A percentile compares a stretch with the other conserved stretches of the same genome.
Conservation (phyloP, 2,329 filamentous ascomycete genomes). For the Tolypocladium album region DNA sequence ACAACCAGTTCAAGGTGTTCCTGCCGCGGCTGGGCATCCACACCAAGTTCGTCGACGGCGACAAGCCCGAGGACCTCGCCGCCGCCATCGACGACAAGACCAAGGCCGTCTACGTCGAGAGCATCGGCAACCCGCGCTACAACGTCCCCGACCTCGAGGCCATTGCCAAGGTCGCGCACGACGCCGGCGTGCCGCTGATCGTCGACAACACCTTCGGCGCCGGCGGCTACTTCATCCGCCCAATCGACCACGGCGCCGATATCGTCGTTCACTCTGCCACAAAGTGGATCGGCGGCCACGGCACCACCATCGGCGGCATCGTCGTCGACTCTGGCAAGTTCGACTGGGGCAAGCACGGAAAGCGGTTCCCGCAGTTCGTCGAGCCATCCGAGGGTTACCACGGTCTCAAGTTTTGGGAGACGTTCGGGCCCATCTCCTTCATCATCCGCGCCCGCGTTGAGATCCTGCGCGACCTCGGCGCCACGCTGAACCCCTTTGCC, state of each 20-base stretch:
- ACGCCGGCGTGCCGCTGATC: slow-evolving; percentile 54
- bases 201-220: slow-evolving; percentile 95
- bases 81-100: slow-evolving; percentile 84
- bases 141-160: slow-evolving; percentile 87
- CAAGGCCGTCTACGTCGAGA: slow-evolving; percentile 86
- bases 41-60: slow-evolving; percentile 79
- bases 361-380: slow-evolving; percentile 85
- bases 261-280: slow-evolving; percentile 92
- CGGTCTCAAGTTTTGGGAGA: slow-evolving; percentile 89
- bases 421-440: slow-evolving; percentile 74
- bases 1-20: slow-evolving; percentile 93
- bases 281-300: slow-evolving; percentile 96
- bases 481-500: slow-evolving; percentile 76
- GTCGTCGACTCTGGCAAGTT: slow-evolving; percentile 86
- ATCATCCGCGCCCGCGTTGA: slow-evolving; percentile 82
- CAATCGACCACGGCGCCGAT: slow-evolving; percentile 84
- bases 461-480: slow-evolving; percentile 77
- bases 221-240: slow-evolving; percentile 77
- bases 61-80: slow-evolving; percentile 68
- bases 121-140: slow-evolving; percentile 87
- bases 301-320: slow-evolving; percentile 80
- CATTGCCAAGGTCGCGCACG: slow-evolving; percentile 69
- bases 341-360: slow-evolving; percentile 77
- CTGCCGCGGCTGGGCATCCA: slow-evolving; percentile 77
- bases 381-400: slow-evolving; percentile 86